Percentiles rank a stretch among this genome's conserved stretches.
phyloP scores from a whole-genome alignment of 805 yeast genomes.

The Blastobotrys robertii region DNA sequence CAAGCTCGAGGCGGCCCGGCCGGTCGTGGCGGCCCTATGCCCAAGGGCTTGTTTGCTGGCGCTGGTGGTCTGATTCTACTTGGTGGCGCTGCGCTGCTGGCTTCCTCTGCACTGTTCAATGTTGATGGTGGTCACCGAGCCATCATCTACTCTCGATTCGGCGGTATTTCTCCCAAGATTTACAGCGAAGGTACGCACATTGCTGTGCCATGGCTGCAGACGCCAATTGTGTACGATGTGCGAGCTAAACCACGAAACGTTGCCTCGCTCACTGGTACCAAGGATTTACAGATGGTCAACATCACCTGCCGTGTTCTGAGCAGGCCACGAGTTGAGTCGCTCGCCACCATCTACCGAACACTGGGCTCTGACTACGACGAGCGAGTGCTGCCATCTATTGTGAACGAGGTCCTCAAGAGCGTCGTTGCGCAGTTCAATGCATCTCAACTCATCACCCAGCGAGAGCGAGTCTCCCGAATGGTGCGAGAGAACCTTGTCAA shows the following conservation, averaged over 20 bases:
- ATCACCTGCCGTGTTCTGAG: conserved; percentile 97
- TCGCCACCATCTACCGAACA: conserved; percentile 84
- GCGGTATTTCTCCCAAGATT: conserved; percentile 75
- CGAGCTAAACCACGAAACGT: conserved; percentile 96
- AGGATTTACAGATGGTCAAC: conserved; percentile 97
- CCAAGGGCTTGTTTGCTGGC: conserved; percentile 52
- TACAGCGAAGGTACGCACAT: conserved; percentile 93
- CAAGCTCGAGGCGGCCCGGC: conserved; percentile 27
- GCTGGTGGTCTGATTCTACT: conserved; percentile 49
- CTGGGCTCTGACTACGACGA: conserved; percentile 94
- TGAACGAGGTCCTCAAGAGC: conserved; percentile 90
- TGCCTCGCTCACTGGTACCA: conserved; percentile 93
- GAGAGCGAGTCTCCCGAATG: conserved; percentile 87
- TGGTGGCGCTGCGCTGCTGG: conserved; percentile 46
- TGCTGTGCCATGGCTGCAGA: conserved; percentile 88
- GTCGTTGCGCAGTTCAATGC: conserved; percentile 99
- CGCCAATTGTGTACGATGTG: conserved; percentile 86
- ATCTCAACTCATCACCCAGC: conserved; percentile 95
- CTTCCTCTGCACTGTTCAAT: conserved; percentile 56
- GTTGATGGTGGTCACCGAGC: conserved; percentile 99
- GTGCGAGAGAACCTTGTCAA: conserved; percentile 85
- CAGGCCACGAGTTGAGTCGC: conserved; percentile 67
- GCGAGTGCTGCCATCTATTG: conserved; percentile 94
- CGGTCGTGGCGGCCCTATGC: conserved; percentile 30
- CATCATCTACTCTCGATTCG: conserved; percentile 77